These are phyloP conservation scores for Darksidea phi DNA, from an alignment of 495 filamentous ascomycete species.

Conservation along the genomic window DNA sequence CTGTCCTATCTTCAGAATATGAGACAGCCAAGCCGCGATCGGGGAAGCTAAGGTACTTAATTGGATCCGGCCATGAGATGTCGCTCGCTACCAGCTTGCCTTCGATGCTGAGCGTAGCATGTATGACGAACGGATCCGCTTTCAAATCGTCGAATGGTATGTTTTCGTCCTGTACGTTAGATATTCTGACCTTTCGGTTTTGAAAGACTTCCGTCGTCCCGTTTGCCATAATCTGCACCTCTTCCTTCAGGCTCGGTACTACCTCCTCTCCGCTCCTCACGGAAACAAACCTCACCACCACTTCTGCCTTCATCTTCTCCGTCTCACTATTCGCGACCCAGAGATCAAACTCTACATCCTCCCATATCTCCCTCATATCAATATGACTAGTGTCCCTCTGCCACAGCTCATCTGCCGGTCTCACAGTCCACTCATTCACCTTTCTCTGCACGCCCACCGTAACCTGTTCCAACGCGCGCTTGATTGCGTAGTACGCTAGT, in stretches of 20 bases:
- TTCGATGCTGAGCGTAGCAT: constrained; percentile 7
- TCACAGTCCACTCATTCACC: constrained; percentile 15
- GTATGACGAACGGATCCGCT: constrained; percentile 23
- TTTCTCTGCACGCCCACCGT: constrained; percentile 22
- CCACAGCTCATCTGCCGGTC: constrained; percentile 21
- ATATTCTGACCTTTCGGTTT: neutral
- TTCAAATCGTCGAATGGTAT: constrained; percentile 3
- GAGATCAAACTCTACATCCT: constrained; percentile 23
- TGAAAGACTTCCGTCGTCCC: constrained; percentile 26
- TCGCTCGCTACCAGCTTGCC: constrained; percentile 20
- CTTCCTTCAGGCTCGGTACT: neutral
- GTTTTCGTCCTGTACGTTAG: constrained; percentile 1
- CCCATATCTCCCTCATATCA: constrained; percentile 12
- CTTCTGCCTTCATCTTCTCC: neutral
- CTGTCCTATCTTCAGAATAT: constrained; percentile 1
- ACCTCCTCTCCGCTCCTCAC: constrained; percentile 5
- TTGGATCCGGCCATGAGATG: constrained; percentile 30
- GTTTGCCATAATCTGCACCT: constrained; percentile 10
- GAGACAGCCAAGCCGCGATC: constrained; percentile 15
- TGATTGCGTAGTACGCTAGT: constrained; percentile 31
- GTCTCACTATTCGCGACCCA: constrained; percentile 23
- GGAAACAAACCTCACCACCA: constrained; percentile 13
- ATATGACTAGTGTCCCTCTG: constrained; percentile 22
- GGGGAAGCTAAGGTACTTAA: constrained; percentile 24
- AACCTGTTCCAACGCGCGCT: constrained; percentile 19